Evolutionary conservation across 139 green algal genomes (phyloP).

Genomic region (Ulvella scutata): DNA sequence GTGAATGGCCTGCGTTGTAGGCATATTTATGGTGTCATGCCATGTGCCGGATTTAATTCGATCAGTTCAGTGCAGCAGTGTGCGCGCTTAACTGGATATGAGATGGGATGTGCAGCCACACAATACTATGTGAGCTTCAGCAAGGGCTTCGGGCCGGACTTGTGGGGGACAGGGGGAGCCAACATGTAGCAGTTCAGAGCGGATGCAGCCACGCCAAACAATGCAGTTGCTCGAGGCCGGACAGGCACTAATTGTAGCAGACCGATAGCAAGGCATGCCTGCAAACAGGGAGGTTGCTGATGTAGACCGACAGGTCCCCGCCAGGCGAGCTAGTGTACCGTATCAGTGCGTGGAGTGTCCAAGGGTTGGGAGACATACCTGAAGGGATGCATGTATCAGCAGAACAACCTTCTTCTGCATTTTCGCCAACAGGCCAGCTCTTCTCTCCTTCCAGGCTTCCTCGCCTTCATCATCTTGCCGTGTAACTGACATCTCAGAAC

Average conservation of each 20-base stretch:
- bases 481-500: not conserved
- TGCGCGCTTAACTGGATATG: too few relatives aligned
- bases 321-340: not conserved
- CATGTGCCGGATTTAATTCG: too few relatives aligned
- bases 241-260: constrained; percentile 47
- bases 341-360: not conserved
- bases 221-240: constrained; percentile 61
- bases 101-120: too few relatives aligned
- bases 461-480: not conserved
- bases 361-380: not conserved
- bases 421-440: not conserved
- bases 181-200: constrained; percentile 87
- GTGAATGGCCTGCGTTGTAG: too few relatives aligned
- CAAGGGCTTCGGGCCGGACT: too few relatives aligned
- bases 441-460: not conserved
- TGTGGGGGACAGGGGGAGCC: constrained; percentile 31
- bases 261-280: constrained; percentile 51
- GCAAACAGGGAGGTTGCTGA: not conserved
- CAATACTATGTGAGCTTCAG: too few relatives aligned
- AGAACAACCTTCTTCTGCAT: not conserved
- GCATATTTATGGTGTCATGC: too few relatives aligned
- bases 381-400: not conserved
- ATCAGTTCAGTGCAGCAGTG: too few relatives aligned
- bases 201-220: constrained; percentile 51
- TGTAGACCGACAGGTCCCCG: not conserved